Conservation (phyloP, 257 asterid species). For the Phtheirospermum japonicum region DNA sequence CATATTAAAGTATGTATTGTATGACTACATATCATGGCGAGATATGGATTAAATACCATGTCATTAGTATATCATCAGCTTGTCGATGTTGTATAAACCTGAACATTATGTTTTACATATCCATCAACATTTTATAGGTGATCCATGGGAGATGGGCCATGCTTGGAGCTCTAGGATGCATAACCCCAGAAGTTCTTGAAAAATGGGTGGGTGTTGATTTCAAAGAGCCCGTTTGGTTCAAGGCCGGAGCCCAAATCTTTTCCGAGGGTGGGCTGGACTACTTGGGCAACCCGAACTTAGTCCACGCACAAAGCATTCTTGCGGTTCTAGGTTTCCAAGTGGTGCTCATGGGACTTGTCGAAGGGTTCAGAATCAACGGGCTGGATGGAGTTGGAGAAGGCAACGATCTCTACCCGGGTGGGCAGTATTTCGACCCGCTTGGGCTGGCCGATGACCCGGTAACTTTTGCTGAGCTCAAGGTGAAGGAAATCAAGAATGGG, state of each 20-base stretch:
- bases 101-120: no score
- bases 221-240: slow-evolving; percentile 85
- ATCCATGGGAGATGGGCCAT: no score
- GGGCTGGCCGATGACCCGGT: slow-evolving; percentile 66
- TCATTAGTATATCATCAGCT: no score
- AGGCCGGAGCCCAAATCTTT: slow-evolving; percentile 79
- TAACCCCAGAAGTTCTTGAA: slow-evolving; percentile 68
- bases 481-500: slow-evolving; percentile 78
- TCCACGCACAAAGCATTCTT: slow-evolving; percentile 79
- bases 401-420: slow-evolving; percentile 74
- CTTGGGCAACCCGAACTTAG: slow-evolving; percentile 44
- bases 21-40: no score
- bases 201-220: slow-evolving; percentile 52
- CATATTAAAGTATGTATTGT: no score
- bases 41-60: no score
- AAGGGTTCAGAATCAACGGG: slow-evolving; percentile 72
- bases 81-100: no score
- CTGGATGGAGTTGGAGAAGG: slow-evolving; percentile 77
- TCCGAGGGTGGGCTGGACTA: slow-evolving; percentile 54
- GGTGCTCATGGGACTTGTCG: slow-evolving; percentile 77
- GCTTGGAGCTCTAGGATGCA: slow-evolving; percentile 45
- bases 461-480: slow-evolving; percentile 72
- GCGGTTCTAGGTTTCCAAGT: slow-evolving; percentile 81
- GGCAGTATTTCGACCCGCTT: slow-evolving; percentile 76
- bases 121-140: no score